Evolutionary conservation across 2,329 filamentous ascomycete genomes (phyloP), one percentile per base, ranked within the genome.

Genomic region (Aspergillus texensis): DNA sequence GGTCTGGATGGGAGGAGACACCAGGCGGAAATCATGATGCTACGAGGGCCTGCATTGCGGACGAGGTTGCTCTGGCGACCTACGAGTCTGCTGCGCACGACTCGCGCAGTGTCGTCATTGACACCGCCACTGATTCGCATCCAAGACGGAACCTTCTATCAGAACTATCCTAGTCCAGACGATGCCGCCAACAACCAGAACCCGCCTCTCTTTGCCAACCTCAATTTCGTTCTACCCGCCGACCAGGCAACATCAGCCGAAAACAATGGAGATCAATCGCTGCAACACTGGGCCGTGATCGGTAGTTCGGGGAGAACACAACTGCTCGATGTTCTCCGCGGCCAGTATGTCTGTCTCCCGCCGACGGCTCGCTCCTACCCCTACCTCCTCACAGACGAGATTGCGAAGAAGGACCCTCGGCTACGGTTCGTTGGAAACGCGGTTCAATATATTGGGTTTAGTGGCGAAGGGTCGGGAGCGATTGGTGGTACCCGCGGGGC

Each of bases 391-490:
- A 87, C 85, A 2, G 84, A 86, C 55, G 83, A 85, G 6, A 84
- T 92, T 8, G 80, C 85, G 2, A 64, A 72, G 6, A 84, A 80
- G 70, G 83, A 82, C 66, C 78, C 75, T 60, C 72, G 77, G 26
- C 77, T 91, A 55, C 84, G 86, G 52, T 85, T 82, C 58, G 87
- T 91, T 0, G 82, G 83, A 14, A 84, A 84, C 67, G 93, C 93
- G 0, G 90, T 99, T 62, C 89, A 90, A 70, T 94, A 97, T 81
- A 93, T 98, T 11, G 94, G 95, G 0, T 98, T 98, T 73, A 91
- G 93, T 72, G 88, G 88, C 2, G 91, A 94, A 69, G 85, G 88
- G 30, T 84, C 84, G 6, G 73, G 72, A 79, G 83, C 56, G 79
- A 75, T 74, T 65, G 78, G 77, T 14, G 79, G 79, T 16, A 75